Conservation (phyloP, 192 early-diverging fungal species). For the Coemansia sp. region DNA sequence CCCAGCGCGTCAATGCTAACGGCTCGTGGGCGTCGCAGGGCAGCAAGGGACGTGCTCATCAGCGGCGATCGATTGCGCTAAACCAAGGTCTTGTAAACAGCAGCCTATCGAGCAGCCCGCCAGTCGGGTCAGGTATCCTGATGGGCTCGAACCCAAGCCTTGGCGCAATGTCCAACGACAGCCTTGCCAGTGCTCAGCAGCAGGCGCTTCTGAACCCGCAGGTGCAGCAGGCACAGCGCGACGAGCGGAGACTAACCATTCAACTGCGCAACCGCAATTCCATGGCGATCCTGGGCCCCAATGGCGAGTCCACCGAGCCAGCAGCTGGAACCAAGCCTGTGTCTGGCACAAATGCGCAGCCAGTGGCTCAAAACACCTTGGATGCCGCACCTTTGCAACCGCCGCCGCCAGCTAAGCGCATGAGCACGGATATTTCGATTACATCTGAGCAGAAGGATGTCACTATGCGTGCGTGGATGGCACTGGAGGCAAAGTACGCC, state of each 20-base stretch:
- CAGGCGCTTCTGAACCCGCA: slow-evolving; percentile 2
- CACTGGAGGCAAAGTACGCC: slow-evolving; percentile 37
- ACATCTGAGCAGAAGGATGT: slow-evolving; percentile 33
- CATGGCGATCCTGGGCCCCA: slow-evolving; percentile 9
- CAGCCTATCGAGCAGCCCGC: slow-evolving; percentile 12
- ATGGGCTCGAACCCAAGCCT: slow-evolving; percentile 1
- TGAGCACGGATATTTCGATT: slow-evolving; percentile 22
- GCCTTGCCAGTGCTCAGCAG: background rate
- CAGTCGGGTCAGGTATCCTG: background rate
- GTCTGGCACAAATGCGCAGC: background rate
- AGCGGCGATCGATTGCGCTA: slow-evolving; percentile 44
- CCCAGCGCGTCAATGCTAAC: background rate
- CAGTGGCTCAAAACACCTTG: background rate
- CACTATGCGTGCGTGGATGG: slow-evolving; percentile 19
- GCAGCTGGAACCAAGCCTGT: background rate
- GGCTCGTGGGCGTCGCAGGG: slow-evolving; percentile 27
- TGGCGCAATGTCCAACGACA: slow-evolving; percentile 11
- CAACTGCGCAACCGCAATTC: slow-evolving; percentile 56
- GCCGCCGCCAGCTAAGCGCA: slow-evolving; percentile 8
- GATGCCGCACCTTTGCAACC: background rate
- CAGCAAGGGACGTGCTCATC: slow-evolving; percentile 15
- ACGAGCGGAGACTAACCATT: slow-evolving; percentile 54
- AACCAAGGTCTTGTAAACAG: slow-evolving; percentile 23
- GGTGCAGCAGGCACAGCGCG: slow-evolving; percentile 16
- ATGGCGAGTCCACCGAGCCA: background rate